A percentile compares a stretch with the other conserved stretches of the same genome.
phyloP scores from a whole-genome alignment of 805 yeast genomes.

The Wickerhamiella azymoides region DNA sequence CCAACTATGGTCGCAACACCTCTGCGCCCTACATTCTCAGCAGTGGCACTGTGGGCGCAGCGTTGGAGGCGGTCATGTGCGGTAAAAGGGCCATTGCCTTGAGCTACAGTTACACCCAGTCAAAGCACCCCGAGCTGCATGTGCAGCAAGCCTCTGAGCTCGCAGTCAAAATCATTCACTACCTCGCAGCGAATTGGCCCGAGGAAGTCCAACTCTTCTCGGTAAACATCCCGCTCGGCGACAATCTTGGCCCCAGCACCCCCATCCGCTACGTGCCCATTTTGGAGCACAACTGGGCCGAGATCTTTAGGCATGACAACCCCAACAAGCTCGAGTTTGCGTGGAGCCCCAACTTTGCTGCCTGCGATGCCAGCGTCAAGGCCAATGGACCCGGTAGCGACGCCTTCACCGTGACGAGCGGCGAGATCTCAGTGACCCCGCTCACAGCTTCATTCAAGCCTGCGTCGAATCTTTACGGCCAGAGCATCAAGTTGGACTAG shows the following conservation, averaged over 20 bases:
- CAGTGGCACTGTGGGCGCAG: constrained; percentile 94
- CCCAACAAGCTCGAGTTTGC: constrained; percentile 30
- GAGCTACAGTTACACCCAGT: constrained; percentile 62
- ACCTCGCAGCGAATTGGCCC: constrained; percentile 48
- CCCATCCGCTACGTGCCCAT: constrained; percentile 65
- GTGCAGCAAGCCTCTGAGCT: constrained; percentile 53
- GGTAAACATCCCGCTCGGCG: constrained; percentile 70
- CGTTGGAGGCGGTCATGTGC: constrained; percentile 76
- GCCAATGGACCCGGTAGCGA: constrained; percentile 41
- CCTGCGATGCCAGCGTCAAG: constrained; percentile 42
- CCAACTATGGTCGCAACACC: constrained; percentile 89
- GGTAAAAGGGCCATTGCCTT: constrained; percentile 59
- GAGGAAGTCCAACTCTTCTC: constrained; percentile 53
- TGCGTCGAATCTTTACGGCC: background rate
- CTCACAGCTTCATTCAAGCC: constrained; percentile 9
- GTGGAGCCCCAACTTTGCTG: constrained; percentile 76
- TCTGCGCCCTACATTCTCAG: constrained; percentile 78
- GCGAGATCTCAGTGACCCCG: constrained; percentile 33
- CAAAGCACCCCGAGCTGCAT: constrained; percentile 35
- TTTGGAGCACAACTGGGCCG: constrained; percentile 65
- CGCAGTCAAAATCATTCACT: constrained; percentile 47
- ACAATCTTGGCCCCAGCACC: constrained; percentile 41
- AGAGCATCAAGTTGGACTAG: background rate
- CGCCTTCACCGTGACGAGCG: constrained; percentile 53
- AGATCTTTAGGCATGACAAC: constrained; percentile 33